Percentiles rank a stretch among this genome's conserved stretches.
These are phyloP conservation scores for Megacollybia marginata DNA, from an alignment of 768 basidiomycete genomes.

Conservation along the genomic window DNA sequence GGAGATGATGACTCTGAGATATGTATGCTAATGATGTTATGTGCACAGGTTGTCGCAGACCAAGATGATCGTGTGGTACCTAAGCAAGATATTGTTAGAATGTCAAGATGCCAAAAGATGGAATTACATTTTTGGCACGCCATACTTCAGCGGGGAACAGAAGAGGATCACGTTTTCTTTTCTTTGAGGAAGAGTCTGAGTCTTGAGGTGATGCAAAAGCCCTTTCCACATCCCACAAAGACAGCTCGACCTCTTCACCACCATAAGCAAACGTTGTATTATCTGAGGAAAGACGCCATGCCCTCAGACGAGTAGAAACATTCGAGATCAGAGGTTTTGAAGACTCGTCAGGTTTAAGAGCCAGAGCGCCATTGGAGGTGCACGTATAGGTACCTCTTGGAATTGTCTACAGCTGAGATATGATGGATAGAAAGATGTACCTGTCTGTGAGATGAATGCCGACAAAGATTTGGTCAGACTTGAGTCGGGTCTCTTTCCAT, in stretches of 20 bases:
- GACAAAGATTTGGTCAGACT: constrained; percentile 45
- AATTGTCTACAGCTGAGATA: not conserved
- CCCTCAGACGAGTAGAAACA: constrained; percentile 63
- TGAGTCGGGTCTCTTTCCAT: constrained; percentile 64
- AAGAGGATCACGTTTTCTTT: constrained; percentile 50
- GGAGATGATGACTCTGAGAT: constrained; percentile 38
- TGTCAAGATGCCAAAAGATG: not conserved
- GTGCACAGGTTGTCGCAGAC: constrained; percentile 71
- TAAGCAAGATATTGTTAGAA: constrained; percentile 14
- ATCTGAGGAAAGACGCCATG: constrained; percentile 54
- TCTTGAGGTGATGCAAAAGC: constrained; percentile 29
- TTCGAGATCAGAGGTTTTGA: constrained; percentile 15
- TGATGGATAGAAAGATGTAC: constrained; percentile 27
- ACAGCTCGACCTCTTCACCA: constrained; percentile 81
- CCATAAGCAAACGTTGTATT: constrained; percentile 66
- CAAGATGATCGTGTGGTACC: constrained; percentile 69
- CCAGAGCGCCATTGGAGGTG: constrained; percentile 69
- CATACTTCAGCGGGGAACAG: constrained; percentile 72
- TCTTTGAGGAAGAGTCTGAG: constrained; percentile 27
- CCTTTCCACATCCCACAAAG: constrained; percentile 67
- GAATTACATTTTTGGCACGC: constrained; percentile 73
- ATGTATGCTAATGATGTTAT: constrained; percentile 65
- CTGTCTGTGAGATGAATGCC: constrained; percentile 45
- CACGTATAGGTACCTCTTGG: constrained; percentile 56
- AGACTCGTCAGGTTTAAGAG: constrained; percentile 29